Conservation (phyloP, 2,329 filamentous ascomycete genomes). For the Neocucurbitaria cava region DNA sequence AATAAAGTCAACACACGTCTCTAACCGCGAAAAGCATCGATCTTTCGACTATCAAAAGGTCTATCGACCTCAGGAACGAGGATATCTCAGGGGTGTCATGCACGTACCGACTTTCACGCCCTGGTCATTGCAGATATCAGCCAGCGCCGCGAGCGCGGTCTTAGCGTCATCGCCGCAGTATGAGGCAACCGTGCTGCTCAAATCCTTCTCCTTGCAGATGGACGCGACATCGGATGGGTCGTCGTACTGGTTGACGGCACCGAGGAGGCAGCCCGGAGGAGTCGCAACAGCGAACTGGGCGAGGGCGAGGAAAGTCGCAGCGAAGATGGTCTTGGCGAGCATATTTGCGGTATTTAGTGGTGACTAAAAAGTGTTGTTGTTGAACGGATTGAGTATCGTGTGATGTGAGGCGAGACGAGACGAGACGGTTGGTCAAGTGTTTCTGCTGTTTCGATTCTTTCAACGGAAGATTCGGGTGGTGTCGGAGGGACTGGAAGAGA, state of each 20-base stretch:
- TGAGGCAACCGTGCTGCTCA: slow-evolving; percentile 26
- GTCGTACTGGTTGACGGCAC: slow-evolving; percentile 39
- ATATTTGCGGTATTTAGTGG: slow-evolving; percentile 23
- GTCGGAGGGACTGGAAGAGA: background rate
- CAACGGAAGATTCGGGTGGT: background rate
- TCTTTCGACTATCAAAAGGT: background rate
- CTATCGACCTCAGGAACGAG: background rate
- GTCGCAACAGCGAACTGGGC: slow-evolving; percentile 29
- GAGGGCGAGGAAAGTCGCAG: slow-evolving; percentile 33
- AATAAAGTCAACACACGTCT: slow-evolving; percentile 2
- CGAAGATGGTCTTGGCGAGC: slow-evolving; percentile 38
- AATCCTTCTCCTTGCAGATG: slow-evolving; percentile 39
- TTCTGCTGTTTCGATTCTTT: slow-evolving; percentile 8
- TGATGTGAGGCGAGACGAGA: no score
- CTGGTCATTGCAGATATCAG: slow-evolving; percentile 35
- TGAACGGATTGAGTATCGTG: background rate
- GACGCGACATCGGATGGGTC: slow-evolving; percentile 32
- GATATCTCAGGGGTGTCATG: background rate
- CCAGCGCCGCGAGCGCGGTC: slow-evolving; percentile 34
- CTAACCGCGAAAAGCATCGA: background rate
- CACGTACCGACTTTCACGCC: slow-evolving; percentile 41
- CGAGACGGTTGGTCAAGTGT: background rate
- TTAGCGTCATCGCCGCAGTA: slow-evolving; percentile 32
- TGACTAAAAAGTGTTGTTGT: background rate
- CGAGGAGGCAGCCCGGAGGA: slow-evolving; percentile 39